A percentile compares a stretch with the other conserved stretches of the same genome.
Conservation (phyloP, 202 grass and related monocot species). For the Bolboschoenoplectus hybrid region DNA sequence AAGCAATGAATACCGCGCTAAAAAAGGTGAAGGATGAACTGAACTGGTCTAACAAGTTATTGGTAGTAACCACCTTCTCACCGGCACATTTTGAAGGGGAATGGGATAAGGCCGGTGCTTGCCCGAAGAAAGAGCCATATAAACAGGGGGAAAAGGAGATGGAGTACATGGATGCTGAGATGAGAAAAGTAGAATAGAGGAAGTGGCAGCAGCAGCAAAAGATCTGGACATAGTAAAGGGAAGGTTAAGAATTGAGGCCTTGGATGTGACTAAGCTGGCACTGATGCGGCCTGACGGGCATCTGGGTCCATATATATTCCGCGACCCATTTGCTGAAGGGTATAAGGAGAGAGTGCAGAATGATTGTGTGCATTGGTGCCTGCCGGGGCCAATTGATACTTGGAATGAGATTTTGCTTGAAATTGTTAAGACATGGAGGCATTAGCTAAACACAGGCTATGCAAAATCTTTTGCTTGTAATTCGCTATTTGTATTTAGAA, state of each 20-base stretch:
- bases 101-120: conserved; percentile 73
- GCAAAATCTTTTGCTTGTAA: not conserved
- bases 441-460: not conserved
- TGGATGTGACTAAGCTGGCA: conserved; percentile 67
- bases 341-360: conserved; percentile 57
- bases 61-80: conserved; percentile 79
- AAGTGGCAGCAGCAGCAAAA: conserved; percentile 36
- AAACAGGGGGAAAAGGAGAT: conserved; percentile 60
- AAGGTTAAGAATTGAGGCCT: conserved; percentile 54
- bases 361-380: conserved; percentile 89
- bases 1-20: conserved; percentile 67
- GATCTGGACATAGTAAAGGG: conserved; percentile 23
- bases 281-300: conserved; percentile 65
- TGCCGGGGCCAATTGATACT: conserved; percentile 73
- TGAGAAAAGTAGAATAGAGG: conserved; percentile 62
- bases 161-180: conserved; percentile 69
- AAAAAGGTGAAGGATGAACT: conserved; percentile 47
- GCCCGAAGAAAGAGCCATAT: conserved; percentile 66
- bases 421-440: conserved; percentile 59
- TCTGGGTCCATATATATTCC: conserved; percentile 64
- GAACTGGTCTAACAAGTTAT: conserved; percentile 43
- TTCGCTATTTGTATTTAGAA: not conserved
- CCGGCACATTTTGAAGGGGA: conserved; percentile 89
- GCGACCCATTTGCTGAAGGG: conserved; percentile 57
- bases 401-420: conserved; percentile 91